Base-by-base conservation (phyloP, 2,329 filamentous ascomycete species). In the Hypoxylon sp. region DNA sequence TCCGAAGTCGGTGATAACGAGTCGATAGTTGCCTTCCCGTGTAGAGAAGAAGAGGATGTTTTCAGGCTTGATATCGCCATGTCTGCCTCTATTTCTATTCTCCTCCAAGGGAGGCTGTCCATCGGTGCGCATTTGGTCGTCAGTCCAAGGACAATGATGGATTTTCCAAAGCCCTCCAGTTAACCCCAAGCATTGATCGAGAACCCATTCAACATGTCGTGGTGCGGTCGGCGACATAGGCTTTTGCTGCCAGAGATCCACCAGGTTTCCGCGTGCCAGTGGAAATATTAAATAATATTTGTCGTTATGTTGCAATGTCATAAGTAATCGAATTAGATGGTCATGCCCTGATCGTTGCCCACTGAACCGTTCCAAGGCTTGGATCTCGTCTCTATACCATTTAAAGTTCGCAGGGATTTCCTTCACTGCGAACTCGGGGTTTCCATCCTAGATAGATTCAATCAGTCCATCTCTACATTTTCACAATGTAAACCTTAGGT, bases 211-310 rank as follows among this genome's bases (percentile, higher is more conserved):
- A 31, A 31, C 29, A 31, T 9, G 29, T 3, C 44, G 14, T 10
- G 39, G 39, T 3, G 14, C n/a, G 2, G 13, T 31, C 9, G 51
- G 56, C 3, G 29, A 29, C 46, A 58, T 50, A 10, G 24, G n/a
- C 14, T 24, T 51, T 22, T 51, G 37, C 33, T 63, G 4, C 70
- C 70, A 72, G n/a, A 70, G 35, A 42, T 72, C 65, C 4, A 50
- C 19, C 1, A 72, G 54, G 11, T 68, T 72, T 2, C 65, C 65
- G 1, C 47, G 10, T 13, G 70, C 70, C 39, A 63, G 53, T 11
- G 65, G 68, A 47, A 72, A 72, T 10, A 72, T 24, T 29, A 72
- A 44, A 37, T 68, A 67, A 39, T 68, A 70, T 5, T 58, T 51
- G 1, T 53, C 42, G 1, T 39, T 55, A 33, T 72, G 65, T 46